Base-by-base conservation (phyloP, 257 asterid genomes). In the Solanum etuberosum region DNA sequence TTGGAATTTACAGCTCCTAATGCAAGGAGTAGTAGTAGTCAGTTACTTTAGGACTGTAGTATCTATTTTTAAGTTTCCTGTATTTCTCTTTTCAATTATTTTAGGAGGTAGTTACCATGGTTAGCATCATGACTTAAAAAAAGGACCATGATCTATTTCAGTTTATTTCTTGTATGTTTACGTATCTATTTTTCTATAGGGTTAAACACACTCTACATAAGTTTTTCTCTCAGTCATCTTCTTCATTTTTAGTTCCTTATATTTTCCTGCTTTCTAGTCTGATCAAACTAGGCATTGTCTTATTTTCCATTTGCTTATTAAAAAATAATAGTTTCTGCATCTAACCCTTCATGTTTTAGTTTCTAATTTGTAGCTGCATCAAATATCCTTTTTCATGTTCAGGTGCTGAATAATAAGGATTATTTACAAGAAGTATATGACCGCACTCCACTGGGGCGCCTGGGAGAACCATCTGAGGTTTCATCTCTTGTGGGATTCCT, bases 391-490 rank as follows among this genome's bases (percentile, higher is more conserved):
- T 84, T 83, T 48, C 37, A 46, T 27, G 85, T 87, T 12, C 87
- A 91, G 94, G 93, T 93, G 54, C 87, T 92, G 86, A 87, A 90
- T 74, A 85, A 93, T 89, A 86, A 88, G 88, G 92, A 91, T 59
- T 92, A 94, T 88, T 88, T 94, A 76, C 90, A 90, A 85, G 90
- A 92, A 87, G 95, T 93, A 23, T 92, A 90, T 84, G 91, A 89
- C 77, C 87, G 95, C 78, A 94, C 96, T 73, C 98, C 96, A n/a
- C 91, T 93, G 89, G 83, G 90, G 42, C 90, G 96, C 46, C 91
- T 94, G 31, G 98, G 96, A 85, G 95, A 94, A 70, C 96, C 98
- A 16, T 73, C 87, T 0, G 98, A 94, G 83, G 96, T 94, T 35
- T 91, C 98, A 14, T 89, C 98, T 37, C 89, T 86, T 67, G 98